Conservation (phyloP, 495 filamentous ascomycete genomes). For the Daldinia childiae region DNA sequence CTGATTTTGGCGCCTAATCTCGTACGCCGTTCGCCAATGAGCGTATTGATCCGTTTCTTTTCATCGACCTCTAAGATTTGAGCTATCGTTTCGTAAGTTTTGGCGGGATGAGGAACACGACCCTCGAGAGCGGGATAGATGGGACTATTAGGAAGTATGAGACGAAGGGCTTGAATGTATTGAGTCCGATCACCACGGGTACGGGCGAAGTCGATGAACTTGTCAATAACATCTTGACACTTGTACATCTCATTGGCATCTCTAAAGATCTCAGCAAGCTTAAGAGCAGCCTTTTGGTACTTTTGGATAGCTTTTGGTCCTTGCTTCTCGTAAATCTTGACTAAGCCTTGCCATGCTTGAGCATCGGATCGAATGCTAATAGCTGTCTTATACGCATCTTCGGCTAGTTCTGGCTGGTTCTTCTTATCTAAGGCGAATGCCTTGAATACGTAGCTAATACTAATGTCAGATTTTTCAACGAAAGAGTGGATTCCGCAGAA, state of each 20-base stretch:
- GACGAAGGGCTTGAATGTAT: slow-evolving; percentile 74
- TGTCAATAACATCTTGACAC: slow-evolving; percentile 84
- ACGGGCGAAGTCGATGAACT: slow-evolving; percentile 74
- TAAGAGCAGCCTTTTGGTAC: slow-evolving; percentile 76
- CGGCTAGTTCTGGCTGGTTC: slow-evolving; percentile 72
- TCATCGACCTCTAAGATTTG: slow-evolving; percentile 88
- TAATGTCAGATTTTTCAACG: slow-evolving; percentile 20
- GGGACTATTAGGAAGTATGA: slow-evolving; percentile 79
- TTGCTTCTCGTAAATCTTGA: slow-evolving; percentile 84
- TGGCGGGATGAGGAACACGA: slow-evolving; percentile 78
- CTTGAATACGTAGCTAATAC: slow-evolving; percentile 77
- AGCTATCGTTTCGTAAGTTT: slow-evolving; percentile 84
- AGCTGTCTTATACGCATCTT: slow-evolving; percentile 78
- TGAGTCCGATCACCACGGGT: slow-evolving; percentile 75
- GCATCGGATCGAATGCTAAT: slow-evolving; percentile 65
- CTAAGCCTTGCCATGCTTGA: slow-evolving; percentile 90
- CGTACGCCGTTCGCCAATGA: slow-evolving; percentile 88
- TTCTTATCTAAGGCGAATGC: slow-evolving; percentile 83
- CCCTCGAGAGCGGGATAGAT: slow-evolving; percentile 88
- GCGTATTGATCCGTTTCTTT: slow-evolving; percentile 87
- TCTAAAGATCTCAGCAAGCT: slow-evolving; percentile 77
- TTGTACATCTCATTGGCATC: slow-evolving; percentile 71
- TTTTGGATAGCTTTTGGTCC: slow-evolving; percentile 71
- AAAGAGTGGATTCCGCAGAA: neutral
- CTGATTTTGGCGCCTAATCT: slow-evolving; percentile 83